phyloP scores from a whole-genome alignment of 1,284 basidiomycete genomes.

The Heliocybe sulcata region DNA sequence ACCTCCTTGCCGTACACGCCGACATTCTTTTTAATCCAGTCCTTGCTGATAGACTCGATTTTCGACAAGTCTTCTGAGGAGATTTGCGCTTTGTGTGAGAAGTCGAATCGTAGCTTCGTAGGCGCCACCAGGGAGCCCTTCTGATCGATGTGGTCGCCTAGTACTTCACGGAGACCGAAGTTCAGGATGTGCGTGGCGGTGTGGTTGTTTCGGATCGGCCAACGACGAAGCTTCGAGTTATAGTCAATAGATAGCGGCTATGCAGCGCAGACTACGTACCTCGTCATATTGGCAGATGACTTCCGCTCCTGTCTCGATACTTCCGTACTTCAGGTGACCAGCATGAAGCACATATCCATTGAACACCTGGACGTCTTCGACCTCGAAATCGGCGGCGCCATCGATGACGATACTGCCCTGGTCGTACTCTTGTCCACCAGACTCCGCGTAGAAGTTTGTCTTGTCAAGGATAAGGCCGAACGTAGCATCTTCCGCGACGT shows the following conservation, averaged over 20 bases:
- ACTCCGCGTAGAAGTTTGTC: conserved; percentile 98
- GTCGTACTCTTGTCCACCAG: conserved; percentile 96
- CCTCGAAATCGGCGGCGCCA: conserved; percentile 87
- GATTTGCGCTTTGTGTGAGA: conserved; percentile 92
- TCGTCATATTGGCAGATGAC: conserved; percentile 76
- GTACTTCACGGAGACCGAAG: conserved; percentile 84
- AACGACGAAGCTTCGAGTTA: conserved; percentile 78
- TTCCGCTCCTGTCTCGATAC: conserved; percentile 59
- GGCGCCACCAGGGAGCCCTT: conserved; percentile 97
- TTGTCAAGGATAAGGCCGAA: conserved; percentile 90
- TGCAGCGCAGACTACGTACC: conserved; percentile 23
- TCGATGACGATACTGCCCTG: conserved; percentile 94
- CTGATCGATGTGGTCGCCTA: conserved; percentile 97
- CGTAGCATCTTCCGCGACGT: conserved; percentile 53
- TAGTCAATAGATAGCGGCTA: conserved; percentile 6
- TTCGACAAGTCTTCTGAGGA: conserved; percentile 65
- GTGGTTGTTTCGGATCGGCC: conserved; percentile 96
- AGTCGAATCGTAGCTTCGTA: conserved; percentile 95
- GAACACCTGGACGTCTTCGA: conserved; percentile 87
- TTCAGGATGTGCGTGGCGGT: conserved; percentile 99
- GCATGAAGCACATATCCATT: conserved; percentile 88
- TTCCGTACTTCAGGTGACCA: conserved; percentile 77
- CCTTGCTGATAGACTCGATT: conserved; percentile 81
- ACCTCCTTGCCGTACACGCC: conserved; percentile 88
- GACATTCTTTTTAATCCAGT: conserved; percentile 90